phyloP scores from a whole-genome alignment of 2,329 filamentous ascomycete species.

The Aschersonia sp. region DNA sequence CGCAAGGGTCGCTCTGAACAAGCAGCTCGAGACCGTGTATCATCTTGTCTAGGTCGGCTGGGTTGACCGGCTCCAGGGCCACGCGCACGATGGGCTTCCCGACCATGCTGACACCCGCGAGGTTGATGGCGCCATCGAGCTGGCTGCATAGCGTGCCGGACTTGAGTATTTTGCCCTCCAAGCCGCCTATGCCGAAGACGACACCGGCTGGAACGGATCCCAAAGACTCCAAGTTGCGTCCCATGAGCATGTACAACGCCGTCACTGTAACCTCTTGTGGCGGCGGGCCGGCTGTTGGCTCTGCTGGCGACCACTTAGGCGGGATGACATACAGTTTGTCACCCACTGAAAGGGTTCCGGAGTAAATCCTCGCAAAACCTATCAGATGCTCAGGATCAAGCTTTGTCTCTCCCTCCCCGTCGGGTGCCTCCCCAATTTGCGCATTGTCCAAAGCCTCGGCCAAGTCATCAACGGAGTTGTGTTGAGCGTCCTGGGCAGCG shows the following conservation, averaged over 20 bases:
- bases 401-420: slow-evolving; percentile 36
- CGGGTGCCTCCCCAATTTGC: slow-evolving; percentile 37
- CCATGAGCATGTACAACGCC: slow-evolving; percentile 91
- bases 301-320: slow-evolving; percentile 80
- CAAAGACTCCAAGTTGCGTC: slow-evolving; percentile 69
- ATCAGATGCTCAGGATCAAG: slow-evolving; percentile 76
- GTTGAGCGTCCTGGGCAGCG: slow-evolving; percentile 39
- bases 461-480: slow-evolving; percentile 38
- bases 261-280: slow-evolving; percentile 75
- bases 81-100: slow-evolving; percentile 90
- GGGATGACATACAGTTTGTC: slow-evolving; percentile 83
- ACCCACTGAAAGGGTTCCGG: slow-evolving; percentile 75
- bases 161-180: slow-evolving; percentile 89
- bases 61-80: slow-evolving; percentile 84
- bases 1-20: slow-evolving; percentile 90
- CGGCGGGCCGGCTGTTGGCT: slow-evolving; percentile 54
- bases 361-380: slow-evolving; percentile 88
- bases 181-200: slow-evolving; percentile 84
- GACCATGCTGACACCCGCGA: slow-evolving; percentile 68
- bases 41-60: slow-evolving; percentile 87
- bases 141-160: slow-evolving; percentile 87
- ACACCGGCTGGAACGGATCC: slow-evolving; percentile 81
- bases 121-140: slow-evolving; percentile 72
- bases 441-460: slow-evolving; percentile 45
- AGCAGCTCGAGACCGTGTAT: slow-evolving; percentile 73